These are phyloP conservation scores for Artomyces pyxidatus DNA, from an alignment of 768 basidiomycete genomes.

Conservation along the genomic window DNA sequence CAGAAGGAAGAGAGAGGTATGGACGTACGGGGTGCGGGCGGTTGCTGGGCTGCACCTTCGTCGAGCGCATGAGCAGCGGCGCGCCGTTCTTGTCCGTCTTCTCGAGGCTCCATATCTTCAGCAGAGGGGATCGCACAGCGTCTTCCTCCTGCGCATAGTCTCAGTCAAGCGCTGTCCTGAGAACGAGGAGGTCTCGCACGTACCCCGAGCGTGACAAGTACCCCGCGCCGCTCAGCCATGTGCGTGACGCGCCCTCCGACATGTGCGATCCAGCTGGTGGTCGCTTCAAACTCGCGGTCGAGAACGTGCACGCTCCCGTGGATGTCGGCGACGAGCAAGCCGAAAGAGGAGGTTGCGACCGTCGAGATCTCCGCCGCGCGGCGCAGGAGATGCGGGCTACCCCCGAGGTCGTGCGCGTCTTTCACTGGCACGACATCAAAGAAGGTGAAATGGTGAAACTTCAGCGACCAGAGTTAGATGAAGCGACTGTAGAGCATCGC, in stretches of 20 bases:
- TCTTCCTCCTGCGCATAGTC: conserved; percentile 60
- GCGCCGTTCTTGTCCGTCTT: conserved; percentile 55
- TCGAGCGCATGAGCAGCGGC: conserved; percentile 63
- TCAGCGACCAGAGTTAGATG: too few species aligned
- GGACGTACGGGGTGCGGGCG: conserved; percentile 65
- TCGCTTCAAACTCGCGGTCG: conserved; percentile 63
- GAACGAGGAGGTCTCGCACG: conserved; percentile 22
- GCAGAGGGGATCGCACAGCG: conserved; percentile 49
- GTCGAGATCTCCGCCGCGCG: conserved; percentile 68
- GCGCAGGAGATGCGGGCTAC: conserved; percentile 71
- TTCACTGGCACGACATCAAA: conserved; percentile 74
- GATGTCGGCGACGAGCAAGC: conserved; percentile 75
- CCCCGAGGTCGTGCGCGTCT: conserved; percentile 69
- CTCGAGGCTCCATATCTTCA: conserved; percentile 88
- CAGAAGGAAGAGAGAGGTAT: conserved; percentile 11
- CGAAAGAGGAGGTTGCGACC: conserved; percentile 51
- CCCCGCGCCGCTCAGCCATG: conserved; percentile 72
- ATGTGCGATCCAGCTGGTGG: conserved; percentile 74
- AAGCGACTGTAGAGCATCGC: too few species aligned
- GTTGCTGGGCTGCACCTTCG: conserved; percentile 67
- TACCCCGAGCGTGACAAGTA: conserved; percentile 87
- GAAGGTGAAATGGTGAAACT: conserved; percentile 91
- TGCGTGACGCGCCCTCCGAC: conserved; percentile 76
- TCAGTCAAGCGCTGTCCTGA: conserved; percentile 1
- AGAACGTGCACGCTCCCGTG: conserved; percentile 78